Base-by-base conservation (phyloP, 352 stramenopile species). In the Pythium plurisporium region DNA sequence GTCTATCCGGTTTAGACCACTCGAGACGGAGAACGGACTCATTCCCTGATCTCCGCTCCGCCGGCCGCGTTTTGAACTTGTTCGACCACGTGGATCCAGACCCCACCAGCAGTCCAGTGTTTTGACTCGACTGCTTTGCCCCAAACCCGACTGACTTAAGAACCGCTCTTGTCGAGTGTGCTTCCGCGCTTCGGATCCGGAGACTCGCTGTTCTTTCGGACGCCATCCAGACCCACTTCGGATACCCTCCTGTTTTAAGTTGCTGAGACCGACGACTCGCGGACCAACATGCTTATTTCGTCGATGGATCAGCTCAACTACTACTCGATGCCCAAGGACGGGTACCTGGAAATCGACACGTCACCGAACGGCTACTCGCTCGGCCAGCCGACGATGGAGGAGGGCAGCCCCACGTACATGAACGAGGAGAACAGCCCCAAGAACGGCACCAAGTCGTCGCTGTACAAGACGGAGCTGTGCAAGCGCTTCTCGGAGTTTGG, bases 381-480 rank as follows among this genome's bases (percentile, higher is more conserved):
- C 22, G 49, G 51, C 59, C 59, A 56, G 59, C 41, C 37, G 44
- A 52, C 59, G 20, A 34, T 56, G 23, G 54, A 69, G 12, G 61
- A 64, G 25, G 54, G 55, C 66, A 73, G 10, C 52, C 65, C 43
- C 64, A 90, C 44, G 19, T 88, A 86, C 65, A 58, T 87, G 59
- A 89, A 86, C 63, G 81, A 91, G 56, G 79, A 91, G 57, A 89
- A 89, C 70, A 89, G 76, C 27, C 79, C 79, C 37, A 89, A 91
- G 73, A 92, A 89, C 56, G 79, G 76, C 41, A 90, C 82, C 51
- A 92, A 92, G 66, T 89, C 78, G 47, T 90, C 85, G 56, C 70
- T 92, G 9, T 94, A 92, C 72, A 92, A 94, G 65, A 94, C 85
- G 40, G 85, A 94, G 65, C 70, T 94, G 6, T 94, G 85, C 70